These are phyloP conservation scores for Blastobotrys capitulatus DNA, from an alignment of 1,139 yeast genomes.

Conservation along the genomic window DNA sequence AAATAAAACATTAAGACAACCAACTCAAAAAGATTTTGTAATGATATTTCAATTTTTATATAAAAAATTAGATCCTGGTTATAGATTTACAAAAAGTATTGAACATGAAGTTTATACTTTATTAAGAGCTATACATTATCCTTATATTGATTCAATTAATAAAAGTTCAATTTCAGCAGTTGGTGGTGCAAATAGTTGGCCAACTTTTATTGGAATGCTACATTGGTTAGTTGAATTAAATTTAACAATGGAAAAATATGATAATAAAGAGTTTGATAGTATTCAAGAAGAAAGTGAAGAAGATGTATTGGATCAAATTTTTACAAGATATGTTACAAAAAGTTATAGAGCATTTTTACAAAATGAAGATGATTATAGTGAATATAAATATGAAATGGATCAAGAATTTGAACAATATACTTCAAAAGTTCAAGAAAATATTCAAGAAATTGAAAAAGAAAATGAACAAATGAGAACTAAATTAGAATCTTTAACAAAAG, in stretches of 20 bases:
- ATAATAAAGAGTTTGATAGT: slow-evolving; percentile 34
- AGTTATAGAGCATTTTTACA: slow-evolving; percentile 65
- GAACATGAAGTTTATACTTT: slow-evolving; percentile 73
- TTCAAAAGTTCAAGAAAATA: slow-evolving; percentile 40
- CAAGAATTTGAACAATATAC: slow-evolving; percentile 46
- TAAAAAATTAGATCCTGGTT: slow-evolving; percentile 71
- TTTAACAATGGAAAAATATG: slow-evolving; percentile 42
- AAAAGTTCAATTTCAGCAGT: slow-evolving; percentile 86
- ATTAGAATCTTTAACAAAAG: slow-evolving; percentile 31
- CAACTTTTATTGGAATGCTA: slow-evolving; percentile 70
- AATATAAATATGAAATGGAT: slow-evolving; percentile 51
- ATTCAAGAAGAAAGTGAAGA: slow-evolving; percentile 36
- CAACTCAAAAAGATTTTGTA: slow-evolving; percentile 85
- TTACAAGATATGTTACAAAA: slow-evolving; percentile 58
- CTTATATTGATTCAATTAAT: slow-evolving; percentile 73
- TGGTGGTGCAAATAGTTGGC: slow-evolving; percentile 83
- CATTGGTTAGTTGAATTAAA: slow-evolving; percentile 70
- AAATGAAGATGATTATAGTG: slow-evolving; percentile 49
- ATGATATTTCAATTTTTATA: slow-evolving; percentile 76
- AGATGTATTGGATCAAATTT: slow-evolving; percentile 49
- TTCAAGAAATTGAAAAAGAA: slow-evolving; percentile 39
- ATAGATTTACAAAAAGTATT: slow-evolving; percentile 58
- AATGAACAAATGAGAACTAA: slow-evolving; percentile 35
- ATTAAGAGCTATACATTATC: slow-evolving; percentile 64
- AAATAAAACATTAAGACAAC: slow-evolving; percentile 59